Conservation (phyloP, 495 filamentous ascomycete species). For the Parathielavia hyrcaniae region DNA sequence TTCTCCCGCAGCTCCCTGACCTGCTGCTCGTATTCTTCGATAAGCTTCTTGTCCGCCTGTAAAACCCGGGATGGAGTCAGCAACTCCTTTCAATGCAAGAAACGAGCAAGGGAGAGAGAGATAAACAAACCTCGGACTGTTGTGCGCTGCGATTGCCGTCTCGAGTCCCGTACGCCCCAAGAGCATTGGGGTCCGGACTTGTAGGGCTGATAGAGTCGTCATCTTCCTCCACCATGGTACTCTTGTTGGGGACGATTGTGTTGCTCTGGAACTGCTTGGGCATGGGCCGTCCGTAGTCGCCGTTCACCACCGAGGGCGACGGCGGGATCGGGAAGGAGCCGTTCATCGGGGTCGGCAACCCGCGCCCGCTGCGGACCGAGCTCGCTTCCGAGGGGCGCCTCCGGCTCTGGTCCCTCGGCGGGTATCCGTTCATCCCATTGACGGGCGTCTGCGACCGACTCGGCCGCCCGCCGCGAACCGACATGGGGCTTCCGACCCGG, state of each 20-base stretch:
- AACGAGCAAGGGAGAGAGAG: constrained; percentile 2
- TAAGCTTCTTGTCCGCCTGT: constrained; percentile 61
- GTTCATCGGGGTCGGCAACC: constrained; percentile 27
- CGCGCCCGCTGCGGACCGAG: constrained; percentile 40
- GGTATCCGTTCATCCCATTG: constrained; percentile 44
- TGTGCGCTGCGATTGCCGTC: constrained; percentile 54
- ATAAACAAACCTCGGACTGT: constrained; percentile 46
- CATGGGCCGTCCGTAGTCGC: constrained; percentile 51
- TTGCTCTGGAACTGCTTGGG: constrained; percentile 92
- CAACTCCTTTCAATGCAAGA: background rate
- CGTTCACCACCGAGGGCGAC: constrained; percentile 38
- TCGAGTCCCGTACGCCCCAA: constrained; percentile 56
- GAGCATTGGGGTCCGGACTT: constrained; percentile 47
- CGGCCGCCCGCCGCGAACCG: constrained; percentile 45
- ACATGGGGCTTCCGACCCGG: constrained; percentile 63
- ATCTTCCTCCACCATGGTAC: constrained; percentile 96
- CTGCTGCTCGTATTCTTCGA: constrained; percentile 72
- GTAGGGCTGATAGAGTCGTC: constrained; percentile 51
- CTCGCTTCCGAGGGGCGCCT: constrained; percentile 51
- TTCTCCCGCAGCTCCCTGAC: constrained; percentile 68
- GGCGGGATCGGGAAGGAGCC: constrained; percentile 45
- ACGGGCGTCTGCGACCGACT: constrained; percentile 53
- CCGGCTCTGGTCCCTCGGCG: constrained; percentile 40
- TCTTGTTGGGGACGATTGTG: constrained; percentile 94
- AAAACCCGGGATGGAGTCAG: background rate